These are phyloP conservation scores for Alternaria consortialis DNA, from an alignment of 2,329 filamentous ascomycete genomes.

Conservation along the genomic window DNA sequence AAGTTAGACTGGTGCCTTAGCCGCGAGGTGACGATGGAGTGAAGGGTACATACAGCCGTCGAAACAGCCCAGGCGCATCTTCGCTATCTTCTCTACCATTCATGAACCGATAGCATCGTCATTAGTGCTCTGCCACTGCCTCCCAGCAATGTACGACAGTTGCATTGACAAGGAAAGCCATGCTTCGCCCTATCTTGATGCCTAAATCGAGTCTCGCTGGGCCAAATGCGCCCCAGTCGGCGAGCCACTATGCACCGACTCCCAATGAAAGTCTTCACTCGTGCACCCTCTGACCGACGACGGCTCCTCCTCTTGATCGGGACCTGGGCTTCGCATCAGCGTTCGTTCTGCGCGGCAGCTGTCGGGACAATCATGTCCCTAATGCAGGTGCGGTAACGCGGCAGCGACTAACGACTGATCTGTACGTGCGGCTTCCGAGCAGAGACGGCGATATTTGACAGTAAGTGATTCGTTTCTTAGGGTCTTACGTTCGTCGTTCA, in stretches of 20 bases:
- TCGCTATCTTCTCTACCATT: slow-evolving; percentile 19
- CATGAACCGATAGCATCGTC: slow-evolving; percentile 7
- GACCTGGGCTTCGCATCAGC: slow-evolving; percentile 30
- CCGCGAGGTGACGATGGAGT: slow-evolving; percentile 15
- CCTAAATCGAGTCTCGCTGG: slow-evolving; percentile 27
- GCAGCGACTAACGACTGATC: slow-evolving; percentile 19
- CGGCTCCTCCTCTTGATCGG: slow-evolving; percentile 28
- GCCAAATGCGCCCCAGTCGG: slow-evolving; percentile 36
- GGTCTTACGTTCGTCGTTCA: neutral
- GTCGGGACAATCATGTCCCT: slow-evolving; percentile 27
- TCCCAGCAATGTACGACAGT: slow-evolving; percentile 15
- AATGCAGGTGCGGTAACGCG: slow-evolving; percentile 40
- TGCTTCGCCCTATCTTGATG: slow-evolving; percentile 38
- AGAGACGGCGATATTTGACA: slow-evolving; percentile 5
- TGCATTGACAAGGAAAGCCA: slow-evolving; percentile 11
- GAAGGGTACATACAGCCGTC: slow-evolving; percentile 17
- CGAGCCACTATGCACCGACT: slow-evolving; percentile 21
- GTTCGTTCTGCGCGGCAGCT: slow-evolving; percentile 27
- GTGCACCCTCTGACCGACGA: slow-evolving; percentile 25
- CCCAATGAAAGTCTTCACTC: slow-evolving; percentile 32
- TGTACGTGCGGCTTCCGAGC: slow-evolving; percentile 26
- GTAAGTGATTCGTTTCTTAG: slow-evolving; percentile 16
- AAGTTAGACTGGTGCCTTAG: slow-evolving; percentile 9
- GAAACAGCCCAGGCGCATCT: slow-evolving; percentile 31
- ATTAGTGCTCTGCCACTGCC: slow-evolving; percentile 4